Percentiles rank a stretch among this genome's conserved stretches.
These are phyloP conservation scores for Backusella luteola DNA, from an alignment of 192 early-diverging fungal genomes.

Conservation along the genomic window DNA sequence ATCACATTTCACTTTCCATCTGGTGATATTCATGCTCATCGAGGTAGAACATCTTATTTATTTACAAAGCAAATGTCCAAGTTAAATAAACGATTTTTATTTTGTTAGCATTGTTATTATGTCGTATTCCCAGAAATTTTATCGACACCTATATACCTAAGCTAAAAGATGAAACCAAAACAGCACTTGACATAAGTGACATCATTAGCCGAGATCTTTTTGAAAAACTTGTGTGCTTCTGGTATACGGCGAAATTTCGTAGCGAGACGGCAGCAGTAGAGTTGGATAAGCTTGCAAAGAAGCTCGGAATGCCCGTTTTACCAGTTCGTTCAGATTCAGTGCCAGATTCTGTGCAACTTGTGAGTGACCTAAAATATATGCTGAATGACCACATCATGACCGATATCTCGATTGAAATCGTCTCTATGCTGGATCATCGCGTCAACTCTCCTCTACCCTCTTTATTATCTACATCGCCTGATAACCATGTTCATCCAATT, in stretches of 20 bases:
- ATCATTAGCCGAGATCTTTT: neutral
- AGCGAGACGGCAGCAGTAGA: neutral
- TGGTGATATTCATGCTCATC: constrained; percentile 23
- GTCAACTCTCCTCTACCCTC: neutral
- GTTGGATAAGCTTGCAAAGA: neutral
- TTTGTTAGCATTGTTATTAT: neutral
- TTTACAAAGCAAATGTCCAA: neutral
- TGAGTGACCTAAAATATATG: neutral
- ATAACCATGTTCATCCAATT: neutral
- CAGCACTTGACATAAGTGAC: neutral
- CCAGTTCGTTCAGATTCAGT: neutral
- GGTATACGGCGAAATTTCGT: constrained; percentile 28
- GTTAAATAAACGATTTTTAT: neutral
- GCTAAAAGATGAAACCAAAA: neutral
- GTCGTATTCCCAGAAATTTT: constrained; percentile 3
- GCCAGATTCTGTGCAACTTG: constrained; percentile 7
- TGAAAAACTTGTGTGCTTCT: constrained; percentile 6
- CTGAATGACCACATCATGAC: neutral
- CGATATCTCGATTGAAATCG: neutral
- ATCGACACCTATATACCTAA: neutral
- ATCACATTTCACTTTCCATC: constrained; percentile 21
- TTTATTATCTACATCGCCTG: neutral
- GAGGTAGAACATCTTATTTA: constrained; percentile 25
- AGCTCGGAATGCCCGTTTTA: neutral
- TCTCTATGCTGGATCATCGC: neutral